Conservation (phyloP, 1,139 yeast species). For the Debaryomyces fabryi region DNA sequence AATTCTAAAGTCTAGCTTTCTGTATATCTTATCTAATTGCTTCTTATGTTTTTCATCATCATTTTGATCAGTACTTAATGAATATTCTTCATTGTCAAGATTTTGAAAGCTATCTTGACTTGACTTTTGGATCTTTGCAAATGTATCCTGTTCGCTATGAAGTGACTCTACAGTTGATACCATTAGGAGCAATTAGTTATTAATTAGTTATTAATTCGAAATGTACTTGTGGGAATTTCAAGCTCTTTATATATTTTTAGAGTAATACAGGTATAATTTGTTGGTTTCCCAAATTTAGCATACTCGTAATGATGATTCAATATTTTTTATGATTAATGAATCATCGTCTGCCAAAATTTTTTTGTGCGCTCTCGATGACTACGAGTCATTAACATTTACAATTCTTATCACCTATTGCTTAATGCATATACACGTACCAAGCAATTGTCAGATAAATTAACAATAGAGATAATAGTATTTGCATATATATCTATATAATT, state of each 20-base stretch:
- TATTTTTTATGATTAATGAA: not conserved
- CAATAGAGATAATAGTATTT: not conserved
- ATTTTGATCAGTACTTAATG: not conserved
- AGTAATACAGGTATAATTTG: not conserved
- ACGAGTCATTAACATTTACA: constrained; percentile 5
- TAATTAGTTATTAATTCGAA: not conserved
- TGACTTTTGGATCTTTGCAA: constrained; percentile 2
- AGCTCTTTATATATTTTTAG: not conserved
- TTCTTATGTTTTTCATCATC: constrained; percentile 14
- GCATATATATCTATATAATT: not conserved
- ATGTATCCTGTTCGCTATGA: not conserved
- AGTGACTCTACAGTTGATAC: not conserved
- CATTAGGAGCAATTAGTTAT: not conserved
- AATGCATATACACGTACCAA: not conserved
- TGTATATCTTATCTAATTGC: constrained; percentile 60
- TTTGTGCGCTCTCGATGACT: constrained; percentile 6
- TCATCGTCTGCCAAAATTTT: constrained; percentile 1
- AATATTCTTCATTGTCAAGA: constrained; percentile 6
- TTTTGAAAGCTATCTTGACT: constrained; percentile 1
- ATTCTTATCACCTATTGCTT: not conserved
- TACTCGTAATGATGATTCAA: not conserved
- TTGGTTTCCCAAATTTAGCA: not conserved
- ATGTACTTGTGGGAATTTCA: not conserved
- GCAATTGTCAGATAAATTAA: not conserved
- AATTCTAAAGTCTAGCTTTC: constrained; percentile 68